phyloP scores from a whole-genome alignment of 2,329 filamentous ascomycete genomes.

The Aspergillus fumigatus region DNA sequence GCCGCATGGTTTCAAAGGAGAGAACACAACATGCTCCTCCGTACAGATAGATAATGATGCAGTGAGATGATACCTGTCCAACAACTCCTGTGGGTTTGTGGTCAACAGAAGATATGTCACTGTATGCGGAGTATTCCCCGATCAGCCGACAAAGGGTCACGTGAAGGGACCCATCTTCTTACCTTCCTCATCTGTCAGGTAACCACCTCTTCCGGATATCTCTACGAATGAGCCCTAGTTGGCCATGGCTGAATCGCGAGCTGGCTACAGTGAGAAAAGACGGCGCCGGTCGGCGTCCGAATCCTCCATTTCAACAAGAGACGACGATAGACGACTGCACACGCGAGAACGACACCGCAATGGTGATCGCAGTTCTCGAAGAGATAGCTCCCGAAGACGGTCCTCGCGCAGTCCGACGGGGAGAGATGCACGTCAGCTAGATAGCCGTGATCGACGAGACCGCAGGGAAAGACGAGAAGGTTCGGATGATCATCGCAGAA shows the following conservation, averaged over 20 bases:
- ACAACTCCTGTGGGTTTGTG: not conserved
- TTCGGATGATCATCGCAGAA: conserved; percentile 23
- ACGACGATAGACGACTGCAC: conserved; percentile 19
- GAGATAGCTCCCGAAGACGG: conserved; percentile 19
- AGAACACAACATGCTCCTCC: conserved; percentile 16
- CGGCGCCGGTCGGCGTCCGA: conserved; percentile 20
- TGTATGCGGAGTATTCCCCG: not conserved
- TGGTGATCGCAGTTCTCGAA: conserved; percentile 24
- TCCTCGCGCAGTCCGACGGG: conserved; percentile 25
- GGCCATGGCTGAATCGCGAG: conserved; percentile 25
- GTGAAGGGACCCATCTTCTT: not conserved
- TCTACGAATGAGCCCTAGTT: not conserved
- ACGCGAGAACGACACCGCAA: conserved; percentile 20
- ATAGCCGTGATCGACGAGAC: conserved; percentile 20
- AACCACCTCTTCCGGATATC: not conserved
- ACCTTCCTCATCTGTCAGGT: not conserved
- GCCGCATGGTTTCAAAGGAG: conserved; percentile 29
- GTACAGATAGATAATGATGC: not conserved
- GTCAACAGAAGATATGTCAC: not conserved
- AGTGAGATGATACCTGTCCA: not conserved
- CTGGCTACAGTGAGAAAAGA: conserved; percentile 15
- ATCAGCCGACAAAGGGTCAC: not conserved
- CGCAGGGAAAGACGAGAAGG: conserved; percentile 22
- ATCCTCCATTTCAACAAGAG: conserved; percentile 14
- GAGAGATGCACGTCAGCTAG: conserved; percentile 16